These are phyloP conservation scores for Linnemannia schmuckeri DNA, from an alignment of 192 early-diverging fungal genomes.

Conservation along the genomic window DNA sequence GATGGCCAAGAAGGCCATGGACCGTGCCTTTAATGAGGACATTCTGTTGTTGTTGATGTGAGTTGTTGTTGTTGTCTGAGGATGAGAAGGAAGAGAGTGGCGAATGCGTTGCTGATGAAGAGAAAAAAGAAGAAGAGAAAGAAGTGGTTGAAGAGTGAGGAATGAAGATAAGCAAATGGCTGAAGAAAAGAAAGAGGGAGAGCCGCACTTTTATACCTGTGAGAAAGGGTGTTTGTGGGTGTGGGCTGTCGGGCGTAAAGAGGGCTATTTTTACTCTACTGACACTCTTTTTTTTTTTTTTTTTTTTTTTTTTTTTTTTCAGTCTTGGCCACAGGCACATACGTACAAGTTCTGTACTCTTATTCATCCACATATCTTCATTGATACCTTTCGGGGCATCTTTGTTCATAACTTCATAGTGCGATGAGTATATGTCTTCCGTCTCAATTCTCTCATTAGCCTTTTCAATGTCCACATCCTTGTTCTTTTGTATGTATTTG, in stretches of 20 bases:
- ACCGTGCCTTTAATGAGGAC: conserved; percentile 10
- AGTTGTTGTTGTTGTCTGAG: neutral
- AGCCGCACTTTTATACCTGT: neutral
- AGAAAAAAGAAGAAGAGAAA: no score
- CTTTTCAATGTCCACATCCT: neutral
- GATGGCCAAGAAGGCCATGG: conserved; percentile 17
- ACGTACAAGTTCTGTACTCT: neutral
- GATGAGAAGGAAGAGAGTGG: neutral
- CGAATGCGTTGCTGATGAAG: neutral
- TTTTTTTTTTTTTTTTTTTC: neutral
- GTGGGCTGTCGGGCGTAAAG: neutral
- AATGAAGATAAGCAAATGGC: neutral
- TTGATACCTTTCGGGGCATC: neutral
- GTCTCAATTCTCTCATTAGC: neutral
- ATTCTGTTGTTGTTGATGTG: neutral
- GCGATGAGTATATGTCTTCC: no score
- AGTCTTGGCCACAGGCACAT: neutral
- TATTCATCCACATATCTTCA: neutral
- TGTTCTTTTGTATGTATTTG: neutral
- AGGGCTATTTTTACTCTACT: neutral
- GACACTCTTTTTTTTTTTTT: neutral
- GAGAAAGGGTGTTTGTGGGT: neutral
- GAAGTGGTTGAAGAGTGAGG: neutral
- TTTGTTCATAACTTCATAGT: neutral
- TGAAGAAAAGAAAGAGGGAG: neutral